Evolutionary conservation across 129 eudicot species (phyloP).

Genomic region (Mikania micrantha): DNA sequence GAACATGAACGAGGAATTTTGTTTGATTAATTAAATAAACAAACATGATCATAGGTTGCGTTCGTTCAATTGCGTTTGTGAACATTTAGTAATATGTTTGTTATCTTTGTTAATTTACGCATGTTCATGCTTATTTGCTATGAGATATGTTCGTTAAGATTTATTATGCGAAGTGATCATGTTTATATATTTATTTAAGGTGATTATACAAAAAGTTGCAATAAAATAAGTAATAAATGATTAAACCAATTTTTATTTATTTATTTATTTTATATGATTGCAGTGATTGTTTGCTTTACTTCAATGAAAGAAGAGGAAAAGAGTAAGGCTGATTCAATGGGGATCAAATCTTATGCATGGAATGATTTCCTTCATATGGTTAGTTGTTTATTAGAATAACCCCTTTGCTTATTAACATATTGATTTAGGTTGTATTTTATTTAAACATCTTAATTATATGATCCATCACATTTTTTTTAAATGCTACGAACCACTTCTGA

Average conservation of each 20-base stretch:
- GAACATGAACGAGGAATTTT: no score
- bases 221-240: neutral
- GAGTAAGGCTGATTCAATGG: constrained; percentile 45
- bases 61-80: no score
- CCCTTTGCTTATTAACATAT: neutral
- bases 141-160: no score
- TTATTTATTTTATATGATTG: constrained; percentile 6
- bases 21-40: no score
- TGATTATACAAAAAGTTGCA: neutral
- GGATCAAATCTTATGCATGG: constrained; percentile 68
- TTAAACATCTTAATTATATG: neutral
- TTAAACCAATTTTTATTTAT: neutral
- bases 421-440: neutral
- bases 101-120: no score
- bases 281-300: constrained; percentile 86
- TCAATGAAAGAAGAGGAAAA: constrained; percentile 62
- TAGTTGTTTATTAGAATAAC: constrained; percentile 7
- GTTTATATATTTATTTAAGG: no score
- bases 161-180: no score
- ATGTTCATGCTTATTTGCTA: no score
- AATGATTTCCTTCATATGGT: constrained; percentile 68
- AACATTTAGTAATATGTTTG: no score
- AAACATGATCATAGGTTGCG: no score
- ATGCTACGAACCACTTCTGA: neutral
- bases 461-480: neutral